phyloP scores from a whole-genome alignment of 1,139 yeast genomes.

The Yamadazyma taylorii region DNA sequence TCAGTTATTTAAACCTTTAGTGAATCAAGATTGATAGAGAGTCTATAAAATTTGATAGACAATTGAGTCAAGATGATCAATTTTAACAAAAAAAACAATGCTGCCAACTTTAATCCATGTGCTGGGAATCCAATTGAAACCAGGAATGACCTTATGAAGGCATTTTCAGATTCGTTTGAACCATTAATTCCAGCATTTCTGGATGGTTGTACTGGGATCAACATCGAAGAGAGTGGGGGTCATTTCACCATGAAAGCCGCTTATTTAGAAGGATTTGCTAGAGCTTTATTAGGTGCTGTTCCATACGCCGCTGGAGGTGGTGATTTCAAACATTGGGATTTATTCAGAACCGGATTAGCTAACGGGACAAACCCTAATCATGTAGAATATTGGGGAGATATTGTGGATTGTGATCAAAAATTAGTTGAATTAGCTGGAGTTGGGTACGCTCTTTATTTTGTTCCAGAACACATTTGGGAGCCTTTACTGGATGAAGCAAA shows the following conservation, averaged over 20 bases:
- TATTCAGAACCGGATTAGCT: constrained; percentile 19
- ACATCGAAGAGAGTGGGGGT: constrained; percentile 16
- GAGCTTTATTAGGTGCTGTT: constrained; percentile 29
- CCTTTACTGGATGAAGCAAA: constrained; percentile 21
- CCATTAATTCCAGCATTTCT: constrained; percentile 11
- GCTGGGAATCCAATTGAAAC: constrained; percentile 1
- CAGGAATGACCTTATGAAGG: not conserved
- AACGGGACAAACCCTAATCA: constrained; percentile 26
- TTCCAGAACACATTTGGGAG: constrained; percentile 24
- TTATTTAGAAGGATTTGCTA: constrained; percentile 25
- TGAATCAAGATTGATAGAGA: no score
- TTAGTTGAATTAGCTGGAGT: constrained; percentile 29
- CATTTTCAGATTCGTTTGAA: constrained; percentile 4
- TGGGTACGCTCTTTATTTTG: constrained; percentile 22
- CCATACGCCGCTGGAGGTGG: constrained; percentile 25
- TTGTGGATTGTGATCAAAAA: constrained; percentile 19
- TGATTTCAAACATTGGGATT: constrained; percentile 15
- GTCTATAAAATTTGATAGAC: no score
- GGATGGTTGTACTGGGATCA: constrained; percentile 9
- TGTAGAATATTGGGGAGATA: constrained; percentile 26
- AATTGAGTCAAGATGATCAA: not conserved
- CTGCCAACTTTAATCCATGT: constrained; percentile 2
- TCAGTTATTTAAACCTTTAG: no score
- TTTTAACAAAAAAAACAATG: constrained; percentile 1
- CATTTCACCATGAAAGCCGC: constrained; percentile 20